These are phyloP conservation scores for Myxozyma vanderwaltii DNA, from an alignment of 805 yeast species.

Conservation along the genomic window DNA sequence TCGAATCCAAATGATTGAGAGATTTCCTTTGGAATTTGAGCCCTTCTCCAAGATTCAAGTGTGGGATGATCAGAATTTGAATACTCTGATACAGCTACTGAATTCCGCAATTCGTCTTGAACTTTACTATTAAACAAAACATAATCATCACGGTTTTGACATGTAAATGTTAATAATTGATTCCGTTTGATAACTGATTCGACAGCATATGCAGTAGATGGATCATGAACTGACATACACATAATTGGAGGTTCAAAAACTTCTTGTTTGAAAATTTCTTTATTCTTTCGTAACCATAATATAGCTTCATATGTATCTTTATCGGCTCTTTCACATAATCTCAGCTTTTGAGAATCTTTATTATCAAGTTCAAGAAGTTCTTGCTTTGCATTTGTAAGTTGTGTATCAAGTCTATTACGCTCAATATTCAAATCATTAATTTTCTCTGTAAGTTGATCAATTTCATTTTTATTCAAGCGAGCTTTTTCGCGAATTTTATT, in stretches of 20 bases:
- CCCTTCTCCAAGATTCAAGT: conserved; percentile 32
- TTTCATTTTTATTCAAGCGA: not conserved
- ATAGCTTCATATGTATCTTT: conserved; percentile 48
- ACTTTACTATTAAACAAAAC: conserved; percentile 48
- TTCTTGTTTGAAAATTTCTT: conserved; percentile 44
- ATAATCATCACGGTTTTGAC: conserved; percentile 56
- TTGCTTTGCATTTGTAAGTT: conserved; percentile 1
- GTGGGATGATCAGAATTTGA: conserved; percentile 39
- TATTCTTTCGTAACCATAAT: conserved; percentile 47
- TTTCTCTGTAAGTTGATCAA: not conserved
- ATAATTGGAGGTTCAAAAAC: conserved; percentile 77
- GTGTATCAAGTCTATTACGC: conserved; percentile 46
- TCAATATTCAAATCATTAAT: not conserved
- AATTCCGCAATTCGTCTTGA: conserved; percentile 46
- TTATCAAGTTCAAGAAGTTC: conserved; percentile 6
- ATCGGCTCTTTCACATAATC: conserved; percentile 33
- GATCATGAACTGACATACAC: conserved; percentile 57
- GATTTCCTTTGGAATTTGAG: conserved; percentile 38
- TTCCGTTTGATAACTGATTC: conserved; percentile 58
- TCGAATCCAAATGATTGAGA: conserved; percentile 67
- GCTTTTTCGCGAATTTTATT: not conserved
- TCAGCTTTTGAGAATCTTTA: conserved; percentile 6
- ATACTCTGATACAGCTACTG: conserved; percentile 56
- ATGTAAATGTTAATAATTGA: conserved; percentile 65
- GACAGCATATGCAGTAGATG: conserved; percentile 55